Evolutionary conservation across 768 basidiomycete genomes (phyloP).

Genomic region (Lentinula sp.): DNA sequence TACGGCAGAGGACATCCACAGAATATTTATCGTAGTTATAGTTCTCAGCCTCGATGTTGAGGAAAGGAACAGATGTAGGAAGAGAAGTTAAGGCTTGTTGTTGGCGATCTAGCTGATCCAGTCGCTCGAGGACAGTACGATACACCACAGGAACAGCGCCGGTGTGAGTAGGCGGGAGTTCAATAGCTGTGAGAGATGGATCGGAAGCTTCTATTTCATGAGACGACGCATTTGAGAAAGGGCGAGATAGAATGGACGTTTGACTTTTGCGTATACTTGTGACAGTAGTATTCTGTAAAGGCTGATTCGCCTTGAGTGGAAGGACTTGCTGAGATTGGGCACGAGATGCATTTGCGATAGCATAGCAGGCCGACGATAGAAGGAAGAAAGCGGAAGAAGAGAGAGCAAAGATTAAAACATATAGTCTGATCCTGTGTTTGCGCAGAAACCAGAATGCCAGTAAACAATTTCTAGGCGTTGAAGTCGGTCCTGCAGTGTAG

Average conservation of each 20-base stretch:
- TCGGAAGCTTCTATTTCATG: neutral
- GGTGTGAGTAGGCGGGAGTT: neutral
- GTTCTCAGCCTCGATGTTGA: constrained; percentile 11
- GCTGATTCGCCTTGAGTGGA: neutral
- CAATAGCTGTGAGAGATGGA: neutral
- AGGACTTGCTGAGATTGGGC: neutral
- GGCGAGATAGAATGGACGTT: neutral
- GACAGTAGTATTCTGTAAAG: neutral
- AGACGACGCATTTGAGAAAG: neutral
- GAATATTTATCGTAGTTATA: constrained; percentile 12
- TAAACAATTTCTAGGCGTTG: neutral
- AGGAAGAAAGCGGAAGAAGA: neutral
- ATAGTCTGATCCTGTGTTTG: neutral
- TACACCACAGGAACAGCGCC: constrained; percentile 15
- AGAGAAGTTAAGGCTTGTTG: neutral
- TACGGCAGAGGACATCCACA: constrained; percentile 13
- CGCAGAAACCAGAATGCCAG: neutral
- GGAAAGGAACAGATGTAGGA: constrained; percentile 5
- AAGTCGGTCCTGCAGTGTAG: neutral
- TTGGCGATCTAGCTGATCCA: constrained; percentile 13
- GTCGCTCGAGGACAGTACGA: constrained; percentile 19
- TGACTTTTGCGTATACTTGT: neutral
- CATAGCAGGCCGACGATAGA: neutral
- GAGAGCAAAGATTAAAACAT: neutral
- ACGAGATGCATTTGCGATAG: neutral